Base-by-base conservation (phyloP, 208 protist species). In the Tritrichomonas musculus region DNA sequence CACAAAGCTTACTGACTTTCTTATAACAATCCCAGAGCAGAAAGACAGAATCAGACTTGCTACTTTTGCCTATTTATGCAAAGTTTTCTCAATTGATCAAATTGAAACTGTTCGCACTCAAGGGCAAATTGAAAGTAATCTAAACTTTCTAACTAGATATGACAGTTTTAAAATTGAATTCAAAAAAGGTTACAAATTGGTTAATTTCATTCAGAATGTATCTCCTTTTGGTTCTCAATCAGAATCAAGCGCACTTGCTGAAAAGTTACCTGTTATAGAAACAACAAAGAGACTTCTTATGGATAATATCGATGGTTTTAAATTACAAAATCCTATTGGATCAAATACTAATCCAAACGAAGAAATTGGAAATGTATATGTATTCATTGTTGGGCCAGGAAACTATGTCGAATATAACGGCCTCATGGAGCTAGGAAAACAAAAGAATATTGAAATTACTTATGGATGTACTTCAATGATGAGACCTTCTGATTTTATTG, bases 381-480 rank as follows among this genome's bases (percentile, higher is more conserved):
- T 88, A 1, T 88, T 88, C 47, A 27, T 88, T 11, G n/a, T 88
- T 88, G 77, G 77, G 8, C 77, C 77, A 57, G 77, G 77, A 57
- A 57, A 53, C n/a, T 88, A 88, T 27, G 27, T 57, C 3, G 77
- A 88, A 57, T 60, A 39, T n/a, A 49, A 14, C 13, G 77, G 77
- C 5, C 36, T 88, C 27, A 57, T 53, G 41, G 47, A 14, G n/a
- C 33, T 88, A 0, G 77, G n/a, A 5, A 53, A 57, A 33, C 3
- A 88, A 17, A 88, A n/a, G 11, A 57, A 36, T 27, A 33, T 88
- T 14, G 77, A 88, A 39, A 53, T 88, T 1, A 53, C 77, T 57
- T 88, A 88, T 27, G 77, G 77, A 33, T 88, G 77, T 30, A 88
- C 77, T 33, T 53, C 41, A 20, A 88, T 88, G 77, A 44, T 53